A percentile compares a stretch with the other conserved stretches of the same genome.
phyloP scores from a whole-genome alignment of 1,284 basidiomycete genomes.

The Mycena citricolor region DNA sequence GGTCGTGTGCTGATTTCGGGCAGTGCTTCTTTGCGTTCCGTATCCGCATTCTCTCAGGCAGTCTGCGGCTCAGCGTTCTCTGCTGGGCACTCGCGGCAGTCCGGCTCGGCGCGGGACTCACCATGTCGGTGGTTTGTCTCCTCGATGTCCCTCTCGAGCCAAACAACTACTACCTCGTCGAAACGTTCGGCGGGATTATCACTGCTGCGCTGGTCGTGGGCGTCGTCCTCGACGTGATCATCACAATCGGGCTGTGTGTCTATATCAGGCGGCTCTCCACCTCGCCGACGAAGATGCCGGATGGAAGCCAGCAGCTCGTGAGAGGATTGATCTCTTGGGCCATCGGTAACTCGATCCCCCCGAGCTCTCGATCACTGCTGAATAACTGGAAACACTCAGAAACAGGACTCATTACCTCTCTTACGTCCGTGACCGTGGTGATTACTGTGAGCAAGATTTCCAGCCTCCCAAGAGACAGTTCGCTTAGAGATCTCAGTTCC shows the following conservation, averaged over 20 bases:
- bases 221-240: slow-evolving; percentile 24
- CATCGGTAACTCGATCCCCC: slow-evolving; percentile 21
- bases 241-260: slow-evolving; percentile 23
- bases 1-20: background rate
- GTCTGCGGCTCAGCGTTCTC: slow-evolving; percentile 12
- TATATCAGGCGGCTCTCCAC: slow-evolving; percentile 18
- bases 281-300: slow-evolving; percentile 5
- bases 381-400: slow-evolving; percentile 14
- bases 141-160: slow-evolving; percentile 23
- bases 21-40: slow-evolving; percentile 26
- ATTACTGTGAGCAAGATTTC: slow-evolving; percentile 17
- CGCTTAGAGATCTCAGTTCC: slow-evolving; percentile 17
- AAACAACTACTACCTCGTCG: slow-evolving; percentile 18
- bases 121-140: slow-evolving; percentile 20
- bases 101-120: slow-evolving; percentile 19
- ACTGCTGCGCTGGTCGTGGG: slow-evolving; percentile 20
- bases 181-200: slow-evolving; percentile 24
- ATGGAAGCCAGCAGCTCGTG: slow-evolving; percentile 17
- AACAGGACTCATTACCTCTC: slow-evolving; percentile 27
- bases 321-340: slow-evolving; percentile 23
- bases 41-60: slow-evolving; percentile 22
- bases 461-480: background rate
- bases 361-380: background rate
- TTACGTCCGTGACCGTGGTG: slow-evolving; percentile 22
- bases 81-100: slow-evolving; percentile 22